These are phyloP conservation scores for Austroboletus niveus DNA, from an alignment of 1,284 basidiomycete genomes.

Conservation along the genomic window DNA sequence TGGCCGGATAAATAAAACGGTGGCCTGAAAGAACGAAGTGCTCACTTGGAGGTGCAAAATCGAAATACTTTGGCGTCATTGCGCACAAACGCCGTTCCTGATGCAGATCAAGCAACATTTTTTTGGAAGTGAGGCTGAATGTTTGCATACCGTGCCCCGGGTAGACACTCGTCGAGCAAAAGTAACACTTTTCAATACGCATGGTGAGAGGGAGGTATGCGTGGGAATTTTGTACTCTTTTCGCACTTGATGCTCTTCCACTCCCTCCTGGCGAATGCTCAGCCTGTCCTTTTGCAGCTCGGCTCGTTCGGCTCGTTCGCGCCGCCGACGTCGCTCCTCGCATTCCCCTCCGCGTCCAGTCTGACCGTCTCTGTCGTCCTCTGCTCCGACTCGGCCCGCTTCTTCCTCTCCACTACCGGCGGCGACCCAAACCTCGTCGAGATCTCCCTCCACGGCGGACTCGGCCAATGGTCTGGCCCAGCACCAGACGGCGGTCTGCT, in stretches of 20 bases:
- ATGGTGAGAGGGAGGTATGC: constrained; percentile 37
- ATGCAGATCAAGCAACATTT: background rate
- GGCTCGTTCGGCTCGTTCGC: constrained; percentile 20
- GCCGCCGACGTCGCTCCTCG: constrained; percentile 32
- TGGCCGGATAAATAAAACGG: constrained; percentile 7
- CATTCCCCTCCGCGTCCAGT: constrained; percentile 39
- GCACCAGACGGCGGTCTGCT: constrained; percentile 49
- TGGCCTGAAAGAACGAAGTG: constrained; percentile 8
- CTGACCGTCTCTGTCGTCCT: constrained; percentile 59
- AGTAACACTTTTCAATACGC: constrained; percentile 89
- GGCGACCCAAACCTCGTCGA: constrained; percentile 47
- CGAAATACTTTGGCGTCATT: constrained; percentile 97
- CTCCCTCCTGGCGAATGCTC: constrained; percentile 9
- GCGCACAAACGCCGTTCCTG: constrained; percentile 89
- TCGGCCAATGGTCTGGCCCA: constrained; percentile 54
- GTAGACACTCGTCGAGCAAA: constrained; percentile 93
- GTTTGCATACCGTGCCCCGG: constrained; percentile 79
- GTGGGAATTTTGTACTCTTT: constrained; percentile 22
- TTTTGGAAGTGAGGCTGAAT: background rate
- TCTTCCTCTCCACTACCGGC: constrained; percentile 52
- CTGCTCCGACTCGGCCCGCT: constrained; percentile 48
- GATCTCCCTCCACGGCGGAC: constrained; percentile 49
- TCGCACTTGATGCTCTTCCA: background rate
- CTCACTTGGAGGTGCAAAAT: constrained; percentile 95
- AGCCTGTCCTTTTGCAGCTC: constrained; percentile 7